phyloP scores from a whole-genome alignment of 2,329 filamentous ascomycete genomes.

The Trichoderma sp. region DNA sequence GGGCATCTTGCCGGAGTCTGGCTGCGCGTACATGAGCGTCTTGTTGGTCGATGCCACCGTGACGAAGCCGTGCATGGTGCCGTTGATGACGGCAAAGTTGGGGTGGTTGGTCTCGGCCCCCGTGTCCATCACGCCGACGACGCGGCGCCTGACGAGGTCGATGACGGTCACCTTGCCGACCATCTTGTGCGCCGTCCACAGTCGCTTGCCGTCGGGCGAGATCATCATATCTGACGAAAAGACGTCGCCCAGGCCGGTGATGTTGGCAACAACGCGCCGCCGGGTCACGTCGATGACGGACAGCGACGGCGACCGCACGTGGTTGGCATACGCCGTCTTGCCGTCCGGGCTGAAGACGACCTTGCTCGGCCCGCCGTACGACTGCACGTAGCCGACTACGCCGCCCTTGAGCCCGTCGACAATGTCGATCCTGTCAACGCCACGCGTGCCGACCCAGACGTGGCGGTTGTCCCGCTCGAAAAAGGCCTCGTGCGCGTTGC shows the following conservation, averaged over 20 bases:
- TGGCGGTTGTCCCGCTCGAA: conserved; percentile 29
- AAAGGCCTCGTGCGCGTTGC: conserved; percentile 30
- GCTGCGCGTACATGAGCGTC: conserved; percentile 28
- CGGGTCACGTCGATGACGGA: conserved; percentile 28
- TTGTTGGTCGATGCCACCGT: conserved; percentile 27
- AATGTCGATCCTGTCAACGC: conserved; percentile 28
- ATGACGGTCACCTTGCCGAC: conserved; percentile 27
- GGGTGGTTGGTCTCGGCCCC: conserved; percentile 29
- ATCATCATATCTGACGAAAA: conserved; percentile 31
- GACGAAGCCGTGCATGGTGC: conserved; percentile 26
- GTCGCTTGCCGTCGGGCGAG: conserved; percentile 25
- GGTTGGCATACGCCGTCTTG: conserved; percentile 28
- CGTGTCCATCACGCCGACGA: conserved; percentile 25
- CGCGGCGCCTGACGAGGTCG: neutral
- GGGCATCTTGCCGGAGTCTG: conserved; percentile 9
- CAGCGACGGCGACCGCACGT: conserved; percentile 28
- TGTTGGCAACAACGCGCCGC: conserved; percentile 18
- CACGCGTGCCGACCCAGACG: conserved; percentile 30
- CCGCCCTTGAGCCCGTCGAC: conserved; percentile 29
- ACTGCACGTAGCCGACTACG: conserved; percentile 21
- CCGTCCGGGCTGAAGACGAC: conserved; percentile 31
- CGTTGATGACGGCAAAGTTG: conserved; percentile 27
- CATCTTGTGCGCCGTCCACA: conserved; percentile 30
- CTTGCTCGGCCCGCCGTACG: conserved; percentile 30
- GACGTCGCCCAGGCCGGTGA: conserved; percentile 22